Evolutionary conservation across 2,329 filamentous ascomycete species (phyloP).

Genomic region (Nannizzia gypsea): DNA sequence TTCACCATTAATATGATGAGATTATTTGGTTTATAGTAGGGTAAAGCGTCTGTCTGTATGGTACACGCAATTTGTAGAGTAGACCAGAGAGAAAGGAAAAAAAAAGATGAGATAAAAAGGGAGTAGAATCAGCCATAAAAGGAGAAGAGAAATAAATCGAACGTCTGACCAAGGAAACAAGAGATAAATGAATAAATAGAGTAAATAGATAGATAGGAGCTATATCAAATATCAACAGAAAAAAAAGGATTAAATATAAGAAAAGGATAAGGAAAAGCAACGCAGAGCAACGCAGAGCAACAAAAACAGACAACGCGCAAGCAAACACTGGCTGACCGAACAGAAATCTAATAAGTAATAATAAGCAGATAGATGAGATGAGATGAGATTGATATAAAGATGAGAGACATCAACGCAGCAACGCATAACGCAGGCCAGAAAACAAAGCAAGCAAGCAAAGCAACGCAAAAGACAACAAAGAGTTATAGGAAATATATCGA

Average conservation of each 20-base stretch:
- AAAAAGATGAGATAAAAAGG: background rate
- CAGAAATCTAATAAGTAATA: background rate
- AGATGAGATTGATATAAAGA: slow-evolving; percentile 5
- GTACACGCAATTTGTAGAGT: slow-evolving; percentile 5
- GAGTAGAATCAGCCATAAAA: background rate
- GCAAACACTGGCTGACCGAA: background rate
- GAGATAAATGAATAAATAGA: background rate
- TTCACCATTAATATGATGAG: slow-evolving; percentile 8
- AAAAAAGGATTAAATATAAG: slow-evolving; percentile 1
- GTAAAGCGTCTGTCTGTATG: background rate
- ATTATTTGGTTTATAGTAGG: background rate
- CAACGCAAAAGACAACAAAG: background rate
- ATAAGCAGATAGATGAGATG: slow-evolving; percentile 1
- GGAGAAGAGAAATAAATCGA: background rate
- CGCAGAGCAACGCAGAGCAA: too few species aligned
- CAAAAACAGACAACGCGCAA: too few species aligned
- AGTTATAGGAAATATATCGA: background rate
- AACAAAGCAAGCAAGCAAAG: background rate
- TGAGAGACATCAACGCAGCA: slow-evolving; percentile 1
- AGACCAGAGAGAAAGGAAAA: background rate
- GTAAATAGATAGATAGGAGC: slow-evolving; percentile 4
- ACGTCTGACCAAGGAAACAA: background rate
- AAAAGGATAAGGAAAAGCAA: background rate
- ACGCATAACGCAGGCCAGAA: slow-evolving; percentile 5
- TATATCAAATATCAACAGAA: background rate